Base-by-base conservation (phyloP, 345 rosid species). In the Camelina sativa region DNA sequence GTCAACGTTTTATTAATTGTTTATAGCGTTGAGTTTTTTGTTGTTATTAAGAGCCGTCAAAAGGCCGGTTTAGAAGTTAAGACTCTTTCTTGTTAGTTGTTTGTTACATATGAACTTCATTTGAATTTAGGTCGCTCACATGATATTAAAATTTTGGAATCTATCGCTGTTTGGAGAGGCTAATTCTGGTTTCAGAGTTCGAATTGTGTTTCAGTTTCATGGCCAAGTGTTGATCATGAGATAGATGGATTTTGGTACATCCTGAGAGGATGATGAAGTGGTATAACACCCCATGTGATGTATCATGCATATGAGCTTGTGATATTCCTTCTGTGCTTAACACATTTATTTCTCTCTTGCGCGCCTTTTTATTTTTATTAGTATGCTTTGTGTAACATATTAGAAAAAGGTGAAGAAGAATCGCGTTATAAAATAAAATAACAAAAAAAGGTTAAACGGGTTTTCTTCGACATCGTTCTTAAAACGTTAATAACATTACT, bases 1-100 rank as follows among this genome's bases (percentile, higher is more conserved):
- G 77, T 73, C 71, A 62, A 62, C 69, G 62, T 72, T 28, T 72
- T 61, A 13, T 38, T 71, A 11, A 71, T 50, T 51, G 38, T 48
- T 51, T 41, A 40, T 62, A 17, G 20, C 44, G 44, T 62, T 72
- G 54, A 28, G 6, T 72, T 63, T 59, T 63, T 17, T 25, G 23
- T 73, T 32, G 35, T 32, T 32, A 2, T 0, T 54, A 28, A 19
- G 52, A 62, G 40, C 11, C 3, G 37, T 41, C 63, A 63, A 73
- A 53, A 53, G 46, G 46, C 48, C 55, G 55, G 46, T 43, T 63
- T 19, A 8, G 5, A 30, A 30, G 8, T 52, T 47, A n/a, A 47
- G 22, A 47, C 20, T 16, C 1, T 16, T 47, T 47, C 75, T 48
- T 47, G 11, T 44, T n/a, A 46, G 8, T 28, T 28, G 5, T 28